These are phyloP conservation scores for Phytophthora multivora DNA, from an alignment of 352 stramenopile species.

Conservation along the genomic window DNA sequence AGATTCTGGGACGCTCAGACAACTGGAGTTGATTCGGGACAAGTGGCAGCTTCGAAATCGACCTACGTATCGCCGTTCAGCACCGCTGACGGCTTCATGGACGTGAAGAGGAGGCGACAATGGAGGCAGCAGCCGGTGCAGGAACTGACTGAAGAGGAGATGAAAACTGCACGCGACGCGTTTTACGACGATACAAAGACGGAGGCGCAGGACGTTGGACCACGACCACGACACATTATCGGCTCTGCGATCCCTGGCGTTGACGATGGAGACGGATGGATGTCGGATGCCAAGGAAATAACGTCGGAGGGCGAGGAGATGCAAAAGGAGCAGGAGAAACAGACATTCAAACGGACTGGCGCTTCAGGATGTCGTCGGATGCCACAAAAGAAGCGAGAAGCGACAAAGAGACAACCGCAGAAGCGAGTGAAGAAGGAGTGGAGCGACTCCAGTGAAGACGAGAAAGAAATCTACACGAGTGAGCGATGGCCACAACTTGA, in stretches of 20 bases:
- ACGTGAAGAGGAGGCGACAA: slow-evolving; percentile 29
- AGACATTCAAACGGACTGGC: neutral
- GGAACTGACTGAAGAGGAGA: slow-evolving; percentile 28
- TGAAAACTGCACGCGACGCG: slow-evolving; percentile 27
- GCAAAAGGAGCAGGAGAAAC: neutral
- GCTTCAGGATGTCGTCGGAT: neutral
- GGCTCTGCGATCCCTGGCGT: slow-evolving; percentile 35
- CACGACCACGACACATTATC: slow-evolving; percentile 47
- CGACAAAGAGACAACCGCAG: slow-evolving; percentile 1
- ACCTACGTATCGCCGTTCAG: slow-evolving; percentile 70
- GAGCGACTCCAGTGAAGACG: slow-evolving; percentile 30
- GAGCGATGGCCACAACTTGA: slow-evolving; percentile 64
- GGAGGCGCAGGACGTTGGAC: slow-evolving; percentile 18
- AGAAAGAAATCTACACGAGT: slow-evolving; percentile 29
- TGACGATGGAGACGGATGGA: slow-evolving; percentile 58
- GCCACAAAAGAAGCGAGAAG: neutral
- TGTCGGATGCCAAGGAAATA: slow-evolving; percentile 64
- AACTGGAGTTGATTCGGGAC: slow-evolving; percentile 1
- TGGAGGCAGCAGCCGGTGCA: slow-evolving; percentile 5
- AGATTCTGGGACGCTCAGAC: slow-evolving; percentile 38
- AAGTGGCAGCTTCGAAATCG: neutral
- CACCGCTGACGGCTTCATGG: slow-evolving; percentile 34
- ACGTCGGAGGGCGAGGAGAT: slow-evolving; percentile 15
- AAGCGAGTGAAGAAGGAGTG: slow-evolving; percentile 10
- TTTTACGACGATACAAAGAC: slow-evolving; percentile 47